Conservation (phyloP, 495 filamentous ascomycete species). For the Chaetomium tenue region DNA sequence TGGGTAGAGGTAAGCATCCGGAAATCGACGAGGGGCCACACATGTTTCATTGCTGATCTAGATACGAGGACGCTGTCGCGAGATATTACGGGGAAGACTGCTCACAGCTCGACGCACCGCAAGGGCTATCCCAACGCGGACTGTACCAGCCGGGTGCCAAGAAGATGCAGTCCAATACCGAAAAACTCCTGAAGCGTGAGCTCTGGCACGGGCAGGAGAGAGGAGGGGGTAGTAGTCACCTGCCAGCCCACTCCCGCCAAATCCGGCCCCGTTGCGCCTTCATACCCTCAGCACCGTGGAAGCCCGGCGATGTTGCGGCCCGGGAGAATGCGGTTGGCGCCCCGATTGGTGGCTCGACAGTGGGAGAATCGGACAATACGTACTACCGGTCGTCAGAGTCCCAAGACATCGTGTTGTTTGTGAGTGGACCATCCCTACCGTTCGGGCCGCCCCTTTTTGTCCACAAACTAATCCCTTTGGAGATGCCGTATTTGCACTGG, state of each 20-base stretch:
- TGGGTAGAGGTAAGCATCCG: constrained; percentile 23
- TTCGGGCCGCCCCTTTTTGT: neutral
- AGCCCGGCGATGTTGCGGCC: neutral
- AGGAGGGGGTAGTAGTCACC: constrained; percentile 25
- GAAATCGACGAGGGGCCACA: too few species aligned
- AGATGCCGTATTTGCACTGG: constrained; percentile 36
- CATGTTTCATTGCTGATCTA: neutral
- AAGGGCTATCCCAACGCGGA: constrained; percentile 19
- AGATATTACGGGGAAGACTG: constrained; percentile 31
- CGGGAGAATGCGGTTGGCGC: neutral
- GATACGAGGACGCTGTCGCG: constrained; percentile 23
- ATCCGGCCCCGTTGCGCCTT: constrained; percentile 32
- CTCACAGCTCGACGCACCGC: constrained; percentile 20
- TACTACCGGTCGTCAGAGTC: constrained; percentile 16
- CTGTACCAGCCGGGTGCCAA: constrained; percentile 21
- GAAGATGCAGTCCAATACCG: constrained; percentile 30
- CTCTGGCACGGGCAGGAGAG: constrained; percentile 34
- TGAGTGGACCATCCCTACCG: constrained; percentile 5
- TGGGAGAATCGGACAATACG: neutral
- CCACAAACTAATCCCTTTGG: neutral
- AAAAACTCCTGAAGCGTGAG: constrained; percentile 30
- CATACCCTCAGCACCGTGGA: constrained; percentile 24
- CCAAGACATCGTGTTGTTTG: constrained; percentile 30
- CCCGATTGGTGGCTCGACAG: neutral
- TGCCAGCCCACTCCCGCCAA: constrained; percentile 31